Evolutionary conservation across 306 rosid genomes (phyloP).

Genomic region (peach (Prunus persica)): DNA sequence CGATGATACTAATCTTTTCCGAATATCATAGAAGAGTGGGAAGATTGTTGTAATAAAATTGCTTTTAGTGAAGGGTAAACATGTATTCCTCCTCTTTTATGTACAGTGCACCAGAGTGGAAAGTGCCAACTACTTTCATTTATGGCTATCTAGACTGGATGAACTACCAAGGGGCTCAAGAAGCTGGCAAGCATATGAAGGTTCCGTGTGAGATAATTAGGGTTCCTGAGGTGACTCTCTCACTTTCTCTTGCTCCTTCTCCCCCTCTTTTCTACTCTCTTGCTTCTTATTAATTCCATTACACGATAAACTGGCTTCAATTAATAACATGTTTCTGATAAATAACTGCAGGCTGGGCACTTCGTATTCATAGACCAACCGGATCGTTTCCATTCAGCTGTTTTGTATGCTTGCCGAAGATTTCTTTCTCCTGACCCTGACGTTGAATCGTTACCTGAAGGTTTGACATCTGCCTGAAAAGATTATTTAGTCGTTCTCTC

Average conservation of each 20-base stretch:
- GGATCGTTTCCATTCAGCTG: constrained; percentile 71
- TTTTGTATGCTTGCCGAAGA: constrained; percentile 72
- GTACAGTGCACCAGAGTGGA: constrained; percentile 85
- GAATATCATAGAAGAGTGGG: neutral
- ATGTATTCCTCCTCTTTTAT: neutral
- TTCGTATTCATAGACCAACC: constrained; percentile 87
- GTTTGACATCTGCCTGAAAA: constrained; percentile 55
- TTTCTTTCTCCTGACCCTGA: constrained; percentile 57
- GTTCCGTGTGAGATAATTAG: constrained; percentile 92
- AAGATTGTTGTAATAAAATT: neutral
- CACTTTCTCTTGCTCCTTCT: constrained; percentile 1
- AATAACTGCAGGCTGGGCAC: constrained; percentile 74
- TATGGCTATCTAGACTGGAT: constrained; percentile 91
- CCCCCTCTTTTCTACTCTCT: no score
- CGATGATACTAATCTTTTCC: constrained; percentile 14
- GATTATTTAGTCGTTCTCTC: constrained; percentile 1
- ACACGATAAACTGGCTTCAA: neutral
- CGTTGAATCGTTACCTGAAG: constrained; percentile 62
- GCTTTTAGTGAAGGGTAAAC: neutral
- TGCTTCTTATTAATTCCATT: neutral
- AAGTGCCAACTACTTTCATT: constrained; percentile 91
- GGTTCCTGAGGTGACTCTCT: constrained; percentile 71
- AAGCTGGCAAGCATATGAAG: constrained; percentile 82
- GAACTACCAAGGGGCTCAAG: constrained; percentile 87
- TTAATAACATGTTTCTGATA: neutral